Base-by-base conservation (phyloP, 768 basidiomycete genomes). In the Pholiota microspora region DNA sequence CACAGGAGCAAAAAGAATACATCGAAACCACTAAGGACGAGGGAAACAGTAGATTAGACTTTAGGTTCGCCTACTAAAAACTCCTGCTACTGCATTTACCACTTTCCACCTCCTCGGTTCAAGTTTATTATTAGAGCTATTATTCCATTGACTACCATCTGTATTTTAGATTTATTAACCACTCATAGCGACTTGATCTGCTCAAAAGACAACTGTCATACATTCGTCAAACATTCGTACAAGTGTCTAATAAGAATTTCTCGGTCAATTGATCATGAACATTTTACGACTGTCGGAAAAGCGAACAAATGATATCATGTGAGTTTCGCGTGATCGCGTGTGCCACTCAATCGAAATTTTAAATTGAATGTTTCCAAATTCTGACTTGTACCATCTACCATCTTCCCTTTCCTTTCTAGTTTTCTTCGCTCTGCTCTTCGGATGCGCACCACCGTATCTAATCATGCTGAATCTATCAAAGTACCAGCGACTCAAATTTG, bases 11-110 rank as follows among this genome's bases (percentile, higher is more conserved):
- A 61, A 69, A 73, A 42, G 67, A 81, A 16, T 88, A 88, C 64
- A 63, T 86, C 0, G 73, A 77, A 50, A 84, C 76, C 7, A 84
- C 86, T 15, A 77, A 73, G 34, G 84, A 88, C 52, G 69, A 75
- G 59, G 84, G 85, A 27, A 87, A 85, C 58, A 65, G 75, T 54
- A 69, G 82, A 31, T 64, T 86, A 54, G 82, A 86, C 60, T 87
- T 86, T 69, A 72, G 82, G 7, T 86, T 86, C 55, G 79, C 76
- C 6, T 82, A 85, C 62, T 84, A 65, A 67, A 16, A 16, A 25
- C 7, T 16, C 4, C 35, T 31, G 29, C 12, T 12, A 12, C 29
- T 6, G 29, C 29, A 31, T 31, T 6, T 6, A 31, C 7, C 12
- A 6, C 6, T 31, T 31, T 31, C 12, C 7, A 6, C 29, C 7